Base-by-base conservation (phyloP, 2,329 filamentous ascomycete genomes). In the Colletotrichum sp. region DNA sequence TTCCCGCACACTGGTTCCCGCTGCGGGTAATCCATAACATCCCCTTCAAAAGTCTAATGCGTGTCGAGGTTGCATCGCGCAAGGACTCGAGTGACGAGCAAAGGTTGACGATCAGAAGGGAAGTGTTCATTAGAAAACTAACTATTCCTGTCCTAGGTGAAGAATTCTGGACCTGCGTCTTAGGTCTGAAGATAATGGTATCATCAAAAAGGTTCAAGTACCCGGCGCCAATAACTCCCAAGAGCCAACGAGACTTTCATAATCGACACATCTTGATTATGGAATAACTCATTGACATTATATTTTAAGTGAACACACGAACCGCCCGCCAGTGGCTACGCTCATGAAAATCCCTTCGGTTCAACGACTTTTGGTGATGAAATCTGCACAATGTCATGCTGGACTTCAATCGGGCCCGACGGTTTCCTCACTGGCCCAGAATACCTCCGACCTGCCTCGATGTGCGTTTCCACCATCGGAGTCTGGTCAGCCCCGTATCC, bases 301-400 rank as follows among this genome's bases (percentile, higher is more conserved):
- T 59, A 26, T 9, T 59, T 28, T 16, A 59, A 59, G n/a, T 52
- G 10, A 28, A 59, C n/a, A 18, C 55, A 28, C 26, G 55, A 59
- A 28, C 26, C 55, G 26, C 55, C 55, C 26, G 21, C 24, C 26
- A 26, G 55, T 59, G 24, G 26, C 26, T 24, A 59, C 26, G 55
- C 55, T 74, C n/a, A 75, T 18, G 57, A 34, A 36, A 74, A 65
- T 7, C 39, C 26, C 30, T 36, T 60, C 10, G 49, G 26, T 13
- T 75, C 71, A 13, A 49, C 71, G 12, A 49, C 59, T 10, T n/a
- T 64, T 10, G 52, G 59, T 15, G 74, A 69, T 9, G 64, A 18
- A 34, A 65, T 6, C 49, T 75, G 74, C 24, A 76, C 71, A 39
- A 75, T 70, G 21, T 74, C 74, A 24, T 32, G 59, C 16, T 63